Evolutionary conservation across 768 basidiomycete species (phyloP).

Genomic region (Tylopilus cervinicoccineus): DNA sequence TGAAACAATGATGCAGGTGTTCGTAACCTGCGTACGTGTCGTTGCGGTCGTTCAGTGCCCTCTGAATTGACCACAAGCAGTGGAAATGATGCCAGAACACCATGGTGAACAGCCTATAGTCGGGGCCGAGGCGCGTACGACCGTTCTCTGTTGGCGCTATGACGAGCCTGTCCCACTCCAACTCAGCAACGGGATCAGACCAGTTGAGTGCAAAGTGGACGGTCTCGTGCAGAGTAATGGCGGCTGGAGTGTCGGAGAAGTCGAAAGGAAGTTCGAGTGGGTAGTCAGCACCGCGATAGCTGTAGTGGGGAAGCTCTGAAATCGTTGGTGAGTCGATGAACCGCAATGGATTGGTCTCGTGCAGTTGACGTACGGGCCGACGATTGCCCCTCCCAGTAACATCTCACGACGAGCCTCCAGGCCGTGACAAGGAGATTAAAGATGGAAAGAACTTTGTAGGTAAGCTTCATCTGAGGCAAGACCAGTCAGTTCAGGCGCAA

Average conservation of each 20-base stretch:
- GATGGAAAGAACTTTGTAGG: not conserved
- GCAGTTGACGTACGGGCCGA: not conserved
- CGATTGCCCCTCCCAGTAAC: not conserved
- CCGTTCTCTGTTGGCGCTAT: not conserved
- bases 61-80: slow-evolving; percentile 8
- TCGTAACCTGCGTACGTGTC: not conserved
- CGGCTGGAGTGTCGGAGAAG: not conserved
- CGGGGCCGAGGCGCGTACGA: slow-evolving; percentile 7
- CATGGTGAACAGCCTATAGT: too few relatives aligned
- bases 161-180: not conserved
- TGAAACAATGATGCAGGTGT: slow-evolving; percentile 8
- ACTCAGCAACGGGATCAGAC: not conserved
- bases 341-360: too few relatives aligned
- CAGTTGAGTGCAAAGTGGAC: not conserved
- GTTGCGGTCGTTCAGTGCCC: slow-evolving; percentile 3
- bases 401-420: not conserved
- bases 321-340: too few relatives aligned
- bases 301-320: too few relatives aligned
- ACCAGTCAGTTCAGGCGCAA: too few relatives aligned
- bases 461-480: slow-evolving; percentile 4
- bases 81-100: slow-evolving; percentile 3
- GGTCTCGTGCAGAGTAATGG: slow-evolving; percentile 4
- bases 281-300: too few relatives aligned
- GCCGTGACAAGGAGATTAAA: not conserved
- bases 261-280: not conserved